Percentiles rank a stretch among this genome's conserved stretches.
Conservation (phyloP, 2,329 filamentous ascomycete species). For the Phoma sp. region DNA sequence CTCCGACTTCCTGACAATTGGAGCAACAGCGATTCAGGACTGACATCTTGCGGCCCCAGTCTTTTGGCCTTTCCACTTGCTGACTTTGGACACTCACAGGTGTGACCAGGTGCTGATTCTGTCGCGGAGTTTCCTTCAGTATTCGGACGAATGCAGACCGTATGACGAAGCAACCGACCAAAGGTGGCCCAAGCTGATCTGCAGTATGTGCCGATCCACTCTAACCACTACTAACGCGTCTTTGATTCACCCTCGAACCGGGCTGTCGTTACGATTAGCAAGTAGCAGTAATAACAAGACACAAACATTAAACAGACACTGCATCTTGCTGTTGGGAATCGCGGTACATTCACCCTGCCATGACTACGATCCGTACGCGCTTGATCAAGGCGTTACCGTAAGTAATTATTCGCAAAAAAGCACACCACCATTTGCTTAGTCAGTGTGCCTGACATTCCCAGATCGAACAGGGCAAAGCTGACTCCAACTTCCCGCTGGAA, state of each 20-base stretch:
- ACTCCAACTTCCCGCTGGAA: not conserved
- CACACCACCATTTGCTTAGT: slow-evolving; percentile 27
- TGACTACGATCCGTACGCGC: slow-evolving; percentile 16
- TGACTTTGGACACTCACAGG: not conserved
- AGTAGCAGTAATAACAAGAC: not conserved
- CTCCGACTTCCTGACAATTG: not conserved
- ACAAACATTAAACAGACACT: too few relatives aligned
- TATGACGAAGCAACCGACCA: slow-evolving; percentile 10
- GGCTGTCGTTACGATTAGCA: not conserved
- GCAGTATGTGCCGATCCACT: slow-evolving; percentile 5
- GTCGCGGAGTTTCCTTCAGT: slow-evolving; percentile 1
- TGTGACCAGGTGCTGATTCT: slow-evolving; percentile 8
- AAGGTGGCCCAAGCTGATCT: slow-evolving; percentile 12
- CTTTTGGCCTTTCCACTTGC: not conserved
- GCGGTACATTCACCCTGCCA: not conserved
- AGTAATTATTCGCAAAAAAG: slow-evolving; percentile 22
- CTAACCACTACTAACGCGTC: slow-evolving; percentile 1
- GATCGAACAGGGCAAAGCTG: slow-evolving; percentile 21
- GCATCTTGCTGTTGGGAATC: too few relatives aligned
- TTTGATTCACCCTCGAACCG: not conserved
- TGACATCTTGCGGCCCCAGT: not conserved
- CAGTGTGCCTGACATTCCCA: slow-evolving; percentile 26
- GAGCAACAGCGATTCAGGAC: too few relatives aligned
- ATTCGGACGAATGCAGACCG: slow-evolving; percentile 12
- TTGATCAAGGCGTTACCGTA: slow-evolving; percentile 31